A percentile compares a stretch with the other conserved stretches of the same genome.
These are phyloP conservation scores for Mycena chlorophos DNA, from an alignment of 768 basidiomycete genomes.

Conservation along the genomic window DNA sequence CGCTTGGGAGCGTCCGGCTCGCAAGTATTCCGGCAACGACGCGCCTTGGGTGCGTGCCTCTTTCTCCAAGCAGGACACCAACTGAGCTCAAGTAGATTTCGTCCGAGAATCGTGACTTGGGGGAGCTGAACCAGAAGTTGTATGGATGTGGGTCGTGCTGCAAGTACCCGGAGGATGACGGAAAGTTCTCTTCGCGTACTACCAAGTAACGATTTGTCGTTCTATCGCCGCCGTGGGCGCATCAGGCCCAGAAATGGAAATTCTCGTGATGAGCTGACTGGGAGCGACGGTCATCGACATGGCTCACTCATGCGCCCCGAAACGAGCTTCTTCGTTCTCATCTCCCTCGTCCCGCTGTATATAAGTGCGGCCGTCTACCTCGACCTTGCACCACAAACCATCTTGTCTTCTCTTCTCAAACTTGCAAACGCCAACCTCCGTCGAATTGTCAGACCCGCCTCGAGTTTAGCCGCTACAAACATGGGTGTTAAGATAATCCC, in stretches of 20 bases:
- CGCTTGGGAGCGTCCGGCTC: conserved; percentile 79
- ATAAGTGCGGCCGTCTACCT: conserved; percentile 41
- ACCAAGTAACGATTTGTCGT: too few species aligned
- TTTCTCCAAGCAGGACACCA: conserved; percentile 1
- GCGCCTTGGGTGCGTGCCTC: conserved; percentile 71
- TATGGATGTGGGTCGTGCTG: too few species aligned
- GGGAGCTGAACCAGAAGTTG: too few species aligned
- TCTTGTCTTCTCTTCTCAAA: conserved; percentile 40
- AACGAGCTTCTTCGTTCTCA: conserved; percentile 36
- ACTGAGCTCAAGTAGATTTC: not conserved
- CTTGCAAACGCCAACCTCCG: conserved; percentile 31
- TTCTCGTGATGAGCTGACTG: conserved; percentile 11
- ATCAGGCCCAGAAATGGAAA: conserved; percentile 16
- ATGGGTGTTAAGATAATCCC: conserved; percentile 41
- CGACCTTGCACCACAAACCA: conserved; percentile 31
- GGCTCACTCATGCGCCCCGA: conserved; percentile 38
- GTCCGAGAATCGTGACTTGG: too few species aligned
- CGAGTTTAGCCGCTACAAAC: too few species aligned
- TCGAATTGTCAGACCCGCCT: too few species aligned
- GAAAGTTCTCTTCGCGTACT: too few species aligned
- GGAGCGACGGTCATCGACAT: conserved; percentile 1
- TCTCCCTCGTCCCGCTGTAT: conserved; percentile 41
- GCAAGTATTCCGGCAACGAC: conserved; percentile 65
- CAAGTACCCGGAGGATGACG: too few species aligned
- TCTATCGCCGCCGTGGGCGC: conserved; percentile 19